Percentiles rank a stretch among this genome's conserved stretches.
These are phyloP conservation scores for Gossypium stocksii DNA, from an alignment of 345 rosid genomes.

Conservation along the genomic window DNA sequence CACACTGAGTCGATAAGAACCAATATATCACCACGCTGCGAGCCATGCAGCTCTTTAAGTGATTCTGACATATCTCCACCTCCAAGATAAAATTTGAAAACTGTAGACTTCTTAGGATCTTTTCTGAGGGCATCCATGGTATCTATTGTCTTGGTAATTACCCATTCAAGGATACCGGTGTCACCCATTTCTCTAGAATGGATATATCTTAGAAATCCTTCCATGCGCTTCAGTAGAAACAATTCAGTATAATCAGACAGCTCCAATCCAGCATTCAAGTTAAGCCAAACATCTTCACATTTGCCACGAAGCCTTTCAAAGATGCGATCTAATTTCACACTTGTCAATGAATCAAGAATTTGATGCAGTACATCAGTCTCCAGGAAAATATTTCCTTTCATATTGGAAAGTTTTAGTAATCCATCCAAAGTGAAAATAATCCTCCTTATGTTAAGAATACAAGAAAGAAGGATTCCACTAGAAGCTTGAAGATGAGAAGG, in stretches of 20 bases:
- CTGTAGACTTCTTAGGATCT: conserved; percentile 52
- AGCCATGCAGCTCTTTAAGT: conserved; percentile 43
- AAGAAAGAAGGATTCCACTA: conserved; percentile 70
- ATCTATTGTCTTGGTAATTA: conserved; percentile 59
- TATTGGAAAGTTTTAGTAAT: conserved; percentile 45
- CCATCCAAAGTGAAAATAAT: conserved; percentile 56
- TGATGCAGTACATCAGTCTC: conserved; percentile 47
- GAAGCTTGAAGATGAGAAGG: conserved; percentile 57
- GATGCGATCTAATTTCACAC: conserved; percentile 64
- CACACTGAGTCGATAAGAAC: conserved; percentile 70
- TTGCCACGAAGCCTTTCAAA: conserved; percentile 59
- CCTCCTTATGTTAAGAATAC: conserved; percentile 60
- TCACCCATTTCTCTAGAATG: conserved; percentile 45
- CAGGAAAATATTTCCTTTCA: conserved; percentile 31
- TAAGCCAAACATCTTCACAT: conserved; percentile 60
- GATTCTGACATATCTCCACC: conserved; percentile 39
- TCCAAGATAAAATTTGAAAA: conserved; percentile 66
- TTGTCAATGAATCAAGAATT: conserved; percentile 62
- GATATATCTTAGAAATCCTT: conserved; percentile 56
- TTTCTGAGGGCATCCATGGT: conserved; percentile 69
- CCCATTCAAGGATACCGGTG: conserved; percentile 59
- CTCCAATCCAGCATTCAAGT: conserved; percentile 43
- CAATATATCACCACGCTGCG: conserved; percentile 61
- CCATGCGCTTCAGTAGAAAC: conserved; percentile 78
- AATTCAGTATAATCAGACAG: conserved; percentile 57